These are phyloP conservation scores for Cyberlindnera maritima DNA, from an alignment of 805 yeast genomes.

Conservation along the genomic window DNA sequence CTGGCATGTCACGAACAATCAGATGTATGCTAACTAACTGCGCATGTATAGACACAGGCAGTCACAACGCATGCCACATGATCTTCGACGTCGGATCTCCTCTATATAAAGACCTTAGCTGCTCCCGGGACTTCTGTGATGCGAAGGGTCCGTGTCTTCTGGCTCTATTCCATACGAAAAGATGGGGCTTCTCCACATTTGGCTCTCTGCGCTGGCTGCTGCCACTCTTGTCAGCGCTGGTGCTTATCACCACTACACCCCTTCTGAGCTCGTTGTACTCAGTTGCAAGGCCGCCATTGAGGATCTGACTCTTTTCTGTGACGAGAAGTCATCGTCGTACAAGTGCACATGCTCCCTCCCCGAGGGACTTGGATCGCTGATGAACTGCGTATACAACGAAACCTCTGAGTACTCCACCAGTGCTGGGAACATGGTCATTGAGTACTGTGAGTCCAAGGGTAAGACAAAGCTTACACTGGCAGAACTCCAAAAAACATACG, in stretches of 20 bases:
- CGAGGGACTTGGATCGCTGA: conserved; percentile 30
- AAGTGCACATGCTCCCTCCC: conserved; percentile 28
- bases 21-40: too few relatives aligned
- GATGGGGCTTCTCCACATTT: neutral
- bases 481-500: conserved; percentile 35
- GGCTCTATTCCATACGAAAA: neutral
- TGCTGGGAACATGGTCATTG: conserved; percentile 25
- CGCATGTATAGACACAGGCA: too few relatives aligned
- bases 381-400: conserved; percentile 29
- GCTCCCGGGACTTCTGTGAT: too few relatives aligned
- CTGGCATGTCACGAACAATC: too few relatives aligned
- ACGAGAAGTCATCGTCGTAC: conserved; percentile 20
- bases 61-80: too few relatives aligned
- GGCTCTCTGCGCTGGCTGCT: neutral
- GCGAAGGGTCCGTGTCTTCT: neutral
- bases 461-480: conserved; percentile 31
- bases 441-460: conserved; percentile 24
- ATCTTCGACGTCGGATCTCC: too few relatives aligned
- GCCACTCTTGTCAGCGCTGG: neutral
- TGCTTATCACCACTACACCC: conserved; percentile 22
- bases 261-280: conserved; percentile 15
- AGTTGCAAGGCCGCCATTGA: conserved; percentile 28
- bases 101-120: neutral
- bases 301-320: conserved; percentile 25
- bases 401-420: conserved; percentile 9